A percentile compares a stretch with the other conserved stretches of the same genome.
Conservation (phyloP, 2,329 filamentous ascomycete genomes). For the Trichophyton schoenleinii region DNA sequence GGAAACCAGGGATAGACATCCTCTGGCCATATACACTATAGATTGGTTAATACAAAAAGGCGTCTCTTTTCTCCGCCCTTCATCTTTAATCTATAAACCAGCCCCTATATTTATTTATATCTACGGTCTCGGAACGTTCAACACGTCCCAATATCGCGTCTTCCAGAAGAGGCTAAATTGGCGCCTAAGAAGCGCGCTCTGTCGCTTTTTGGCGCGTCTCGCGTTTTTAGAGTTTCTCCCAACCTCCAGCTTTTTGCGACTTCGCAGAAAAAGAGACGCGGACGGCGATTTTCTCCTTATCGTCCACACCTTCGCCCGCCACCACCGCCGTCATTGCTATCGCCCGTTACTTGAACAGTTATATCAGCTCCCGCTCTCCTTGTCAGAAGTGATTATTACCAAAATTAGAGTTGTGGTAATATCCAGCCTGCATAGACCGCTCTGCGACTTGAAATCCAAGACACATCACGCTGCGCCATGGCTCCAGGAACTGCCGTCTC, state of each 20-base stretch:
- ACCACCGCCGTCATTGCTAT: neutral
- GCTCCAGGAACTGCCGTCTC: neutral
- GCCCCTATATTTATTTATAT: neutral
- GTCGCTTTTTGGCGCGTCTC: neutral
- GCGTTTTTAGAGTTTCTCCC: neutral
- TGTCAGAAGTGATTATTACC: neutral
- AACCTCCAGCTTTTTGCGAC: neutral
- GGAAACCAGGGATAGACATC: slow-evolving; percentile 43
- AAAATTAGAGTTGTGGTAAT: neutral
- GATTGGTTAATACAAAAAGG: neutral
- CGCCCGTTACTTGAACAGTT: neutral
- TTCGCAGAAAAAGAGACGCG: neutral
- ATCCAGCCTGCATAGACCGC: neutral
- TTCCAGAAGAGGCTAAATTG: neutral
- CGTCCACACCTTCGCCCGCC: neutral
- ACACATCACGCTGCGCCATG: neutral
- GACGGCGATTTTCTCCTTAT: neutral
- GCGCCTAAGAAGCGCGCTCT: neutral
- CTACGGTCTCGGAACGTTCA: too few species aligned
- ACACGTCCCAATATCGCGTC: neutral
- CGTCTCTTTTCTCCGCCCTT: neutral
- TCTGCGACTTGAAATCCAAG: neutral
- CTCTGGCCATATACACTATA: neutral
- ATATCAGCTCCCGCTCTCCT: neutral
- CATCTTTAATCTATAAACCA: neutral